phyloP scores from a whole-genome alignment of 176 grass and related monocot genomes.

The Pontederia crassipes region DNA sequence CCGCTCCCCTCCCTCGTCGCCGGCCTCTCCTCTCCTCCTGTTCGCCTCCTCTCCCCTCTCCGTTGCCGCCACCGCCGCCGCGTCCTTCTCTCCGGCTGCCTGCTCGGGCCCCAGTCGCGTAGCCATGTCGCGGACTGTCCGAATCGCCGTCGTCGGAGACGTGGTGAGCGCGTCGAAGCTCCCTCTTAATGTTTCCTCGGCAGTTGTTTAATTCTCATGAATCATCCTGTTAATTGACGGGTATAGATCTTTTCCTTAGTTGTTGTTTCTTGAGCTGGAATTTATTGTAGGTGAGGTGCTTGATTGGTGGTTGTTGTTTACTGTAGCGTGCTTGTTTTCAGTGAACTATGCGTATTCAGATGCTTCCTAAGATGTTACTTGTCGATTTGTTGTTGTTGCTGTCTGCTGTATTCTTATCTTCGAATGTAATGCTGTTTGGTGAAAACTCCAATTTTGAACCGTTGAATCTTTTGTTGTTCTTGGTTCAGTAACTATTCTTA shows the following conservation, averaged over 20 bases:
- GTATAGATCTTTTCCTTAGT: background rate
- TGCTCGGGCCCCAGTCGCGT: constrained; percentile 4
- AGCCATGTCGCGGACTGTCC: constrained; percentile 20
- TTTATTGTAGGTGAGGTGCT: too few species aligned
- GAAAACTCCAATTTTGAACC: too few species aligned
- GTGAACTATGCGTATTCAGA: too few species aligned
- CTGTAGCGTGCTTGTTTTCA: too few species aligned
- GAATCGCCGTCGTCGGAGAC: constrained; percentile 84
- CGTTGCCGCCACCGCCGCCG: background rate
- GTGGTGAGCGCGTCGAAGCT: constrained; percentile 32
- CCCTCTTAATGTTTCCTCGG: background rate
- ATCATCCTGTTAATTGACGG: background rate
- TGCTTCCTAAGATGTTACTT: too few species aligned
- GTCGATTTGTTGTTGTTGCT: too few species aligned
- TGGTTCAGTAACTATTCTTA: background rate
- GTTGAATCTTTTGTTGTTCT: background rate
- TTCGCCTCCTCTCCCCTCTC: background rate
- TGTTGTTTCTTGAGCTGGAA: too few species aligned
- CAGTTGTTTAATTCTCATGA: background rate
- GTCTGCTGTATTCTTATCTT: too few species aligned
- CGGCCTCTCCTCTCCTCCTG: constrained; percentile 10
- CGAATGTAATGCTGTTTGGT: too few species aligned
- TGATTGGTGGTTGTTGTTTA: too few species aligned
- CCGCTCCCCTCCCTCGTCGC: constrained; percentile 3
- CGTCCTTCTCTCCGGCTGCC: background rate